Conservation (phyloP, 1,284 basidiomycete species). For the Earliella scabrosa region DNA sequence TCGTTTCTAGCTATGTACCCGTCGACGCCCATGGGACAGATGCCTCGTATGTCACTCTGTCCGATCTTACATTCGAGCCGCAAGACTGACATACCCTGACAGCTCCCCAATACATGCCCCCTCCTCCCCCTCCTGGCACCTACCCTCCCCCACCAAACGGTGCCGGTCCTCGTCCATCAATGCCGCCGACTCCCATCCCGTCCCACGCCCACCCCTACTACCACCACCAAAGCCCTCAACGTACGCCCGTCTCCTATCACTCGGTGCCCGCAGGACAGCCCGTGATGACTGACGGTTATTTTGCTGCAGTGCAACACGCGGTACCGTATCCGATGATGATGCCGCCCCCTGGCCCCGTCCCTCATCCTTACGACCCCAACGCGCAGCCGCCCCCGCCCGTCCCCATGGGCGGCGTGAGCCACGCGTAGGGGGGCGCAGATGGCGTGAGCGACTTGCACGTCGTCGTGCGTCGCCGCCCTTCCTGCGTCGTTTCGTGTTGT, state of each 20-base stretch:
- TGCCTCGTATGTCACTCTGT: slow-evolving; percentile 67
- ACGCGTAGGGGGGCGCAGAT: slow-evolving; percentile 43
- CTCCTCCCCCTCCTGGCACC: slow-evolving; percentile 60
- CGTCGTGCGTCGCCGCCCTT: not conserved
- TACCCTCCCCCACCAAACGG: slow-evolving; percentile 79
- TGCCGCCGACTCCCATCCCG: slow-evolving; percentile 86
- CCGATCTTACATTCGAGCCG: not conserved
- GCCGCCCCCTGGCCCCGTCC: slow-evolving; percentile 68
- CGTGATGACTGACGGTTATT: slow-evolving; percentile 20
- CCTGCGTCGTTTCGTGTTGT: not conserved
- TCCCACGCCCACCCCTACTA: slow-evolving; percentile 84
- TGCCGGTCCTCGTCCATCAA: slow-evolving; percentile 74
- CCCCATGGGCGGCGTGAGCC: slow-evolving; percentile 68
- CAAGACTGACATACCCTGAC: not conserved
- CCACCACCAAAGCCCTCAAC: slow-evolving; percentile 84
- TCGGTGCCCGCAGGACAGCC: slow-evolving; percentile 19
- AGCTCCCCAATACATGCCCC: slow-evolving; percentile 76
- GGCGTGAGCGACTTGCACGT: not conserved
- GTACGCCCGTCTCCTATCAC: slow-evolving; percentile 52
- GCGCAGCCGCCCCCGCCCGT: slow-evolving; percentile 65
- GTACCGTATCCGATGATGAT: slow-evolving; percentile 88
- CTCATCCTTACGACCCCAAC: slow-evolving; percentile 69
- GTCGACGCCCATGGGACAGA: slow-evolving; percentile 76
- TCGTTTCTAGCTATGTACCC: slow-evolving; percentile 73
- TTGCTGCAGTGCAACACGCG: slow-evolving; percentile 71